Evolutionary conservation across 2,329 filamentous ascomycete genomes (phyloP), one percentile per base, ranked within the genome.

Genomic region (Mariannaea elegans): DNA sequence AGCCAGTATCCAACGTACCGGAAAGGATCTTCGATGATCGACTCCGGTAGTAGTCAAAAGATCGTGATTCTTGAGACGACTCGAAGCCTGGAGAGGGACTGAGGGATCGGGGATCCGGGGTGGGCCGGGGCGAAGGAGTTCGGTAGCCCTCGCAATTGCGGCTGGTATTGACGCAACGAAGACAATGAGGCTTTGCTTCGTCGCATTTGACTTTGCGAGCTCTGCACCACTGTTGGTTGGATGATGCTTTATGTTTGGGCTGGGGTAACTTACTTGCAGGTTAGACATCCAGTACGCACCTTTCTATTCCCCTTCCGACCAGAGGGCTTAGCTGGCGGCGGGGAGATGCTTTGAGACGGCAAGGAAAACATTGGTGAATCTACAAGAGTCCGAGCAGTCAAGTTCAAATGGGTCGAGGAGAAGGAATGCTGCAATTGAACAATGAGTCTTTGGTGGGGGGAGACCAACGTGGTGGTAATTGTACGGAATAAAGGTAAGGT

Each of bases 191-290:
- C 56, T 82, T 84, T 16, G 72, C 74, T 72, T 87, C 84, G 62
- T 85, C 84, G 69, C 84, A 87, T 69, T 86, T 86, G 52, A 86
- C 80, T 56, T 83, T 82, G 49, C 84, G 81, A 29, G 83, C 79
- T 72, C 83, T 85, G 53, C 10, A 16, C 27, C 9, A 19, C 1
- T n/a, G 29, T n/a, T 36, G 41, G n/a, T 38, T 38, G 39, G 36
- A 54, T 32, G 2, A 24, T 7, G 2, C 6, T 42, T 18, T 19
- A 13, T 5, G 18, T 19, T 24, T 16, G 23, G 21, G 13, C 3
- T 12, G 8, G 42, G 36, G 24, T 53, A 55, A 80, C 82, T 63
- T 66, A 83, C 82, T 84, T 84, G 81, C 83, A 85, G 47, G 83
- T 85, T 56, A 82, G 75, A 71, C 83, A 85, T 13, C 83, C 83